phyloP scores from a whole-genome alignment of 2,329 filamentous ascomycete species.

The Dryadomyces quercus-mongolicae region DNA sequence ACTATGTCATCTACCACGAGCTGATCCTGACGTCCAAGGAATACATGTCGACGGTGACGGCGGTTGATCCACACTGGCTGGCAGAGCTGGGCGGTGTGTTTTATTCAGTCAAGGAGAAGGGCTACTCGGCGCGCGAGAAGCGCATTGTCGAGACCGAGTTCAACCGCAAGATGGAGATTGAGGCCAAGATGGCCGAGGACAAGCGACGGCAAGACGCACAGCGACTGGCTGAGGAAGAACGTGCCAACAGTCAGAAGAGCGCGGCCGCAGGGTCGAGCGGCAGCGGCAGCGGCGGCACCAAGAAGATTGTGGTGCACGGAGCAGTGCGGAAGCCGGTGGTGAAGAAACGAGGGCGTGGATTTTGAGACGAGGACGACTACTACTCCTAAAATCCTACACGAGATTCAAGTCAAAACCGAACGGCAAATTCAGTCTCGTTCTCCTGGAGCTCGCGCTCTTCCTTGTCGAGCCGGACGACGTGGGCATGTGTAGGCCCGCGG shows the following conservation, averaged over 20 bases:
- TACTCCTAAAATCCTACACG: background rate
- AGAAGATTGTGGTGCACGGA: slow-evolving; percentile 50
- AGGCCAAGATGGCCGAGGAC: slow-evolving; percentile 82
- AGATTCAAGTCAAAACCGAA: slow-evolving; percentile 37
- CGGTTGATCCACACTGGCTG: slow-evolving; percentile 93
- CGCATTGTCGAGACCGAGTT: slow-evolving; percentile 84
- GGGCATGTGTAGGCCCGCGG: slow-evolving; percentile 58
- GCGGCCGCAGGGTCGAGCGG: slow-evolving; percentile 22
- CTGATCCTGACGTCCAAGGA: slow-evolving; percentile 93
- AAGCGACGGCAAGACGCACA: slow-evolving; percentile 54
- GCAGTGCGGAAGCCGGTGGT: slow-evolving; percentile 49
- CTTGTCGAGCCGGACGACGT: slow-evolving; percentile 63
- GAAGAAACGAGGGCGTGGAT: slow-evolving; percentile 43
- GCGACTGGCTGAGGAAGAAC: slow-evolving; percentile 35
- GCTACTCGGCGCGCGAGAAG: slow-evolving; percentile 78
- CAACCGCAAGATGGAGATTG: slow-evolving; percentile 85
- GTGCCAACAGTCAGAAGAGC: slow-evolving; percentile 31
- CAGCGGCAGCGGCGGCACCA: slow-evolving; percentile 21
- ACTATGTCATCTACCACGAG: slow-evolving; percentile 97
- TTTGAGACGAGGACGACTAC: slow-evolving; percentile 20
- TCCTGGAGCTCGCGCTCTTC: slow-evolving; percentile 52
- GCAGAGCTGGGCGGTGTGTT: slow-evolving; percentile 95
- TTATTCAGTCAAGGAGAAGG: slow-evolving; percentile 95
- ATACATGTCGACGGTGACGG: slow-evolving; percentile 95
- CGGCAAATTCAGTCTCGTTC: slow-evolving; percentile 54